Conservation (phyloP, 805 yeast genomes). For the Wickerhamomyces chambardii region DNA sequence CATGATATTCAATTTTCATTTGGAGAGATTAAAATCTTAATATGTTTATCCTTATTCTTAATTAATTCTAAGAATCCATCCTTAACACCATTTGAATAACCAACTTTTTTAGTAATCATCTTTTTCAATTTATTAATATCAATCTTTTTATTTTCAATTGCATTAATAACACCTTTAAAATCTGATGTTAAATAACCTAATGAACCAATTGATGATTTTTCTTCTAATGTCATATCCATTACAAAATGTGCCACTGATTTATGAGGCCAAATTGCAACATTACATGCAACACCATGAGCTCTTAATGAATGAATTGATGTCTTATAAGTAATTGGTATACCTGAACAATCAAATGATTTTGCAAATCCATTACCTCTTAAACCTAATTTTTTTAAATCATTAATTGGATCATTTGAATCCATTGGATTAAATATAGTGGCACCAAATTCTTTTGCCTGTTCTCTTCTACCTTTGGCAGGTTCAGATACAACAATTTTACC, state of each 20-base stretch:
- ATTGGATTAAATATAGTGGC: slow-evolving; percentile 36
- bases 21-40: slow-evolving; percentile 35
- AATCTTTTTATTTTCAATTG: slow-evolving; percentile 28
- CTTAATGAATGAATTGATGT: slow-evolving; percentile 30
- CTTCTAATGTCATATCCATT: slow-evolving; percentile 34
- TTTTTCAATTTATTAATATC: slow-evolving; percentile 23
- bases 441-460: slow-evolving; percentile 41
- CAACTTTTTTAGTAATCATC: slow-evolving; percentile 30
- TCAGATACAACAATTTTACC: slow-evolving; percentile 48
- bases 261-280: slow-evolving; percentile 43
- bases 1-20: slow-evolving; percentile 2
- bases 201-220: slow-evolving; percentile 34
- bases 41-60: slow-evolving; percentile 33
- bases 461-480: slow-evolving; percentile 53
- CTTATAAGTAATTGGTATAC: slow-evolving; percentile 35
- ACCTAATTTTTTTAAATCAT: slow-evolving; percentile 23
- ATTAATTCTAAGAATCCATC: slow-evolving; percentile 33
- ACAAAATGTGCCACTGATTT: slow-evolving; percentile 32
- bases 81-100: slow-evolving; percentile 29
- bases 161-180: slow-evolving; percentile 32
- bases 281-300: slow-evolving; percentile 34
- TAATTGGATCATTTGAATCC: slow-evolving; percentile 20
- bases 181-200: slow-evolving; percentile 34
- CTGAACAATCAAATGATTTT: slow-evolving; percentile 45
- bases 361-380: slow-evolving; percentile 37